Base-by-base conservation (phyloP, 164 flowering plant species). In the Vitis rupestris region DNA sequence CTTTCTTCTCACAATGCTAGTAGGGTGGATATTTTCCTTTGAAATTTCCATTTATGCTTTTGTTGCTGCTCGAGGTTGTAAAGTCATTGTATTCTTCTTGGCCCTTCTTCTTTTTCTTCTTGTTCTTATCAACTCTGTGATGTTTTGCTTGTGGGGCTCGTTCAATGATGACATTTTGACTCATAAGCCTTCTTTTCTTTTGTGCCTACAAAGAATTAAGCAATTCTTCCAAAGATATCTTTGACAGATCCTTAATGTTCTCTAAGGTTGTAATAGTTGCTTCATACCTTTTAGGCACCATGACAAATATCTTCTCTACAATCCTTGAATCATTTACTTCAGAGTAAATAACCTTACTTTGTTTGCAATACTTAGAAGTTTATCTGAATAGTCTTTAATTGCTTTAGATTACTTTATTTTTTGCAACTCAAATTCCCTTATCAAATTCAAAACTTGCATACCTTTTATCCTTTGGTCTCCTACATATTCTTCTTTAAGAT, bases 331-430 rank as follows among this genome's bases (percentile, higher is more conserved):
- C 44, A 37, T 3, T 6, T 3, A 37, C 2, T 37, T 37, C 0
- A 37, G 5, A 3, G 7, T 2, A 0, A 37, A 0, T 6, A 37
- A 63, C 10, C 13, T 70, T 8, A 70, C 48, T 13, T 64, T 63
- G 47, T 63, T 70, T 0, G 15, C 63, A 56, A 71, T 71, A 8
- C 58, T 3, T 0, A 71, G 47, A 14, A 71, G 29, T 50, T n/a
- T 71, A 10, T 56, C 68, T 2, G 57, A 71, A 14, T 71, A 71
- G 1, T 71, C 69, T 57, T 71, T 71, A 17, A 71, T 63, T 2
- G 56, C 2, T 6, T 37, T 2, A 37, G 0, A 37, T 0, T 37
- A 0, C 1, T 37, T 37, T 6, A 37, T 4, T 63, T 23, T 61
- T 37, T 61, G 51, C 60, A 70, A 15, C 31, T 62, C 60, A 13